Conservation (phyloP, 352 stramenopile genomes). For the Phytophthora sansomeana region DNA sequence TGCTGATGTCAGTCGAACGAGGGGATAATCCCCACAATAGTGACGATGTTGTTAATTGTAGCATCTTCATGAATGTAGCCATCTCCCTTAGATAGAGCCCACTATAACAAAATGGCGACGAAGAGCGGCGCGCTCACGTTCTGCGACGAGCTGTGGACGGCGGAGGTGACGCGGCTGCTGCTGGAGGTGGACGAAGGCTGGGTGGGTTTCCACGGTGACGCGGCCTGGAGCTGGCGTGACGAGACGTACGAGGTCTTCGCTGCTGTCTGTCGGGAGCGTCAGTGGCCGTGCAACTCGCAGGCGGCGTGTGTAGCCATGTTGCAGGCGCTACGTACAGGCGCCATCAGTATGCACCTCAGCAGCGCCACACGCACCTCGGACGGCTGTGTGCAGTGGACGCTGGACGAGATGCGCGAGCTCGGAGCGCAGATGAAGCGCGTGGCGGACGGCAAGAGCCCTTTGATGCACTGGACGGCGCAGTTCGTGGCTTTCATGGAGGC, state of each 20-base stretch:
- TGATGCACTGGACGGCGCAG: constrained; percentile 20
- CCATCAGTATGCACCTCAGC: constrained; percentile 35
- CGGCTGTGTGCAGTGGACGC: constrained; percentile 32
- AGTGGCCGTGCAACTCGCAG: constrained; percentile 30
- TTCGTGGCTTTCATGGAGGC: constrained; percentile 17
- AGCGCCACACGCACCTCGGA: constrained; percentile 18
- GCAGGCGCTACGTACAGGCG: constrained; percentile 20
- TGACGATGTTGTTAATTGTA: constrained; percentile 11
- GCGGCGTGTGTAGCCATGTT: constrained; percentile 30
- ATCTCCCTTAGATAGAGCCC: no score
- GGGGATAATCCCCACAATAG: constrained; percentile 6
- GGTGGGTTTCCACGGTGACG: constrained; percentile 26
- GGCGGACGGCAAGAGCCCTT: constrained; percentile 10
- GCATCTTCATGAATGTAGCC: constrained; percentile 8
- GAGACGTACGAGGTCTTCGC: constrained; percentile 24
- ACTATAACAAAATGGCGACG: no score
- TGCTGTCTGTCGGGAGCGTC: constrained; percentile 23
- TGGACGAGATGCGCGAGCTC: constrained; percentile 36
- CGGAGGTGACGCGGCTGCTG: constrained; percentile 27
- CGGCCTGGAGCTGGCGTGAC: constrained; percentile 32
- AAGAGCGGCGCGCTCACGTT: no score
- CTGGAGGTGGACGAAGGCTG: constrained; percentile 42
- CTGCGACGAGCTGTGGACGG: constrained; percentile 30
- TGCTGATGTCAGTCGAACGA: constrained; percentile 10
- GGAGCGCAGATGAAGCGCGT: constrained; percentile 33